Base-by-base conservation (phyloP, 164 flowering plant species). In the Vitis riparia region DNA sequence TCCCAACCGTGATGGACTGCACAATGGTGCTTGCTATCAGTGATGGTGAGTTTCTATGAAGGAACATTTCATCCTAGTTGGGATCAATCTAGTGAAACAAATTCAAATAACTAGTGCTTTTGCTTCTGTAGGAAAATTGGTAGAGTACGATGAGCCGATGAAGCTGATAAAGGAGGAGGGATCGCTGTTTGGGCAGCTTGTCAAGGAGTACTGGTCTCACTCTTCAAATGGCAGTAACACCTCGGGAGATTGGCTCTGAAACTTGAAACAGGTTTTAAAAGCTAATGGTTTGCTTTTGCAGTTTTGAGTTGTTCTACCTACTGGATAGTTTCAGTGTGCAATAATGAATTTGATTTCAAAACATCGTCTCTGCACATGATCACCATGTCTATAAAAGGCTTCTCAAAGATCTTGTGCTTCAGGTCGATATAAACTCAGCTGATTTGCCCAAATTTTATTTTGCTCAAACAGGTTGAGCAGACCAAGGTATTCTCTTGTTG, bases 1-100 rank as follows among this genome's bases (percentile, higher is more conserved):
- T 86, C 17, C 94, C 94, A 32, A 86, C 94, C 1, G 94, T 89
- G 37, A 86, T 89, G 89, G 94, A 88, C 77, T 83, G 94, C 73
- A 65, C 74, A 2, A 76, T 19, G 75, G 84, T 83, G 29, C 79
- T 83, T 11, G 74, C 68, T 23, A 71, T 83, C 0, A 72, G 78
- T 56, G 82, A 79, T 29, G 86, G 84, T 83, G 8, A 68, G 76
- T 72, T 15, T 63, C 23, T 5, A 15, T 9, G 10, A 44, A 19
- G 4, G 14, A 30, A 17, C 1, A n/a, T n/a, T 2, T 12, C 14
- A 11, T 11, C 11, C 9, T n/a, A 53, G 14, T 13, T 13, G n/a
- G n/a, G 14, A 53, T 53, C n/a, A 53, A 53, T 53, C n/a, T 13
- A 14, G 8, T 4, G n/a, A 53, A 12, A 13, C 3, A 1, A 10